Base-by-base conservation (phyloP, 1,284 basidiomycete species). In the Psilocybe mexicana region DNA sequence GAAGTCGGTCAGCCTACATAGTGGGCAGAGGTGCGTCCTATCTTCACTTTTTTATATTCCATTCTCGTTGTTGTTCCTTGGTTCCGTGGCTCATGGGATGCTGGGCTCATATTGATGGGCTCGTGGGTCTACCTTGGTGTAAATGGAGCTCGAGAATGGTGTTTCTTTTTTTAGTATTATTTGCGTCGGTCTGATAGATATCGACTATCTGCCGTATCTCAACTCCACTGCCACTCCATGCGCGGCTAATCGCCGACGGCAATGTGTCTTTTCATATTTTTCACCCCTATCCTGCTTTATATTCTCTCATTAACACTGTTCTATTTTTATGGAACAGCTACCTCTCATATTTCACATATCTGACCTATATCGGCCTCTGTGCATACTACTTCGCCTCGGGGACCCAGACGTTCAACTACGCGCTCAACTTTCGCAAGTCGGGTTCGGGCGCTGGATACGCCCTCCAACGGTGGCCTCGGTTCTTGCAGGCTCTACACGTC, bases 261-360 rank as follows among this genome's bases (percentile, higher is more conserved):
- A 33, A 33, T 33, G 8, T 1, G 30, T 8, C 30, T 33, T 33
- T 6, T 33, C 30, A 4, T 4, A 0, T 8, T 33, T 3, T 33
- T 8, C 30, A 33, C 8, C 30, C 25, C 24, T 7, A 43, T 43
- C 43, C 18, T 43, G 23, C 12, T 2, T 8, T 18, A 10, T 47
- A 23, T 25, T 49, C 35, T 42, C 46, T 33, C 6, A 46, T 18
- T 3, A 18, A 30, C 24, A 25, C 33, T 18, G 10, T 35, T 44
- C 43, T n/a, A 14, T 10, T 33, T 2, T 36, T 28, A 40, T 35
- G 12, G 1, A 2, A 44, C 65, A 87, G 86, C n/a, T 83, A 76
- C 72, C 76, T 86, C 63, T 80, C 82, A 3, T 87, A 81, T 70
- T 86, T 90, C 70, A 86, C 88, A 0, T 67, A 84, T 58, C 76